Evolutionary conservation across 805 yeast genomes (phyloP).

Genomic region (Candida suzukii): DNA sequence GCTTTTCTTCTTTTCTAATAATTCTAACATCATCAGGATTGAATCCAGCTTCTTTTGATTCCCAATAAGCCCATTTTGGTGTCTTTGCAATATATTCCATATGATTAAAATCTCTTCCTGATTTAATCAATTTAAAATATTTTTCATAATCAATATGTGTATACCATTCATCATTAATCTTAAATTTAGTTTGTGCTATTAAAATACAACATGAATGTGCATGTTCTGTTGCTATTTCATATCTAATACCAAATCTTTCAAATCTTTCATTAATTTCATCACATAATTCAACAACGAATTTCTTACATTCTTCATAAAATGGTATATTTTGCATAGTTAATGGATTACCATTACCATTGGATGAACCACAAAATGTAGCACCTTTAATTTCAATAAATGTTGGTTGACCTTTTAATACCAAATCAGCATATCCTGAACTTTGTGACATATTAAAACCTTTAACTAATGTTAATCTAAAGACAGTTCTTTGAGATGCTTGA

Average conservation of each 20-base stretch:
- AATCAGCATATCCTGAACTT: constrained; percentile 74
- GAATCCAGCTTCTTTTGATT: constrained; percentile 79
- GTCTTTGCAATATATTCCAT: constrained; percentile 77
- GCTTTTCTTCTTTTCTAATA: constrained; percentile 56
- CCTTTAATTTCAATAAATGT: constrained; percentile 91
- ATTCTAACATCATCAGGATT: constrained; percentile 76
- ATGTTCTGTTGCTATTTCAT: constrained; percentile 89
- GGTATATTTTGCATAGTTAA: constrained; percentile 95
- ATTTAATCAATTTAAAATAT: constrained; percentile 62
- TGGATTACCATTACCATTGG: constrained; percentile 77
- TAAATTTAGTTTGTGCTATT: constrained; percentile 69
- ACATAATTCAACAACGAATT: constrained; percentile 60
- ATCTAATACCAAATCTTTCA: constrained; percentile 42
- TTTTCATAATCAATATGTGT: constrained; percentile 82
- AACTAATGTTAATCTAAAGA: constrained; percentile 81
- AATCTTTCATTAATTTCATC: constrained; percentile 50
- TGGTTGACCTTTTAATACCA: constrained; percentile 76
- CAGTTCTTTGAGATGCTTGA: constrained; percentile 82
- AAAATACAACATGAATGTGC: constrained; percentile 92
- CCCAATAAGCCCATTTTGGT: constrained; percentile 90
- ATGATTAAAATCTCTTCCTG: constrained; percentile 64
- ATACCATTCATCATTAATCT: constrained; percentile 68
- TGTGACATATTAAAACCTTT: constrained; percentile 89
- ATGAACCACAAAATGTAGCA: constrained; percentile 91
- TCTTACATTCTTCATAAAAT: constrained; percentile 82